Evolutionary conservation across 2,329 filamentous ascomycete genomes (phyloP), one percentile per base, ranked within the genome.

Genomic region (Septoria linicola): DNA sequence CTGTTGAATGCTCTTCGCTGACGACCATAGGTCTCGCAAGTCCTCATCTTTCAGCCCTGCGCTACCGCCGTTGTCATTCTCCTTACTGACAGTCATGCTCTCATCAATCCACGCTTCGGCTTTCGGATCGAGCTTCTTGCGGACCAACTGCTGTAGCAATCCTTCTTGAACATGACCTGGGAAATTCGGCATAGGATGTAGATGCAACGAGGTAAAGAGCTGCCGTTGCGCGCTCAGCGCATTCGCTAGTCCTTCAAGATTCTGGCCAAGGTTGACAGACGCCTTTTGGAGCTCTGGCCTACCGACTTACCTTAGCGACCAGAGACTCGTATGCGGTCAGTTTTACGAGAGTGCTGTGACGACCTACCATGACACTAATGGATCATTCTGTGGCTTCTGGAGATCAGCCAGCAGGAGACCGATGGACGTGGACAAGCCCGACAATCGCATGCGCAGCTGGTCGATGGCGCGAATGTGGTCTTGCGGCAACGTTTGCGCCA

Each of bases 91-190:
- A 32, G 42, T 39, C 21, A 49, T 51, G 17, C 54, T 51, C 32
- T 82, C 74, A 17, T 82, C 80, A 20, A 92, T 83, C 72, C 85
- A 84, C 50, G 84, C 82, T 66, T 91, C 87, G 14, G 90, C 83
- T 19, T 81, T 78, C 0, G 88, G 88, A 59, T 93, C 89, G 41
- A 90, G 78, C 67, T 93, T 93, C 71, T 93, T 95, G 32, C 89
- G 84, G 25, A 95, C 75, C 2, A 95, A 76, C 61, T 85, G 81
- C 20, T 80, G 76, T 1, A 92, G 77, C 3, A 88, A 76, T 1
- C 67, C 72, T 67, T 70, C 66, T 79, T 84, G 60, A 80, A 84
- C 31, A 82, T 85, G 3, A 16, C 66, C 69, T 82, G 89, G 70
- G 81, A 93, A 67, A 14, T 84, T 83, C 2, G 88, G 87, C 10